These are phyloP conservation scores for Talaromyces pinophilus DNA, from an alignment of 2,329 filamentous ascomycete genomes.

Conservation along the genomic window DNA sequence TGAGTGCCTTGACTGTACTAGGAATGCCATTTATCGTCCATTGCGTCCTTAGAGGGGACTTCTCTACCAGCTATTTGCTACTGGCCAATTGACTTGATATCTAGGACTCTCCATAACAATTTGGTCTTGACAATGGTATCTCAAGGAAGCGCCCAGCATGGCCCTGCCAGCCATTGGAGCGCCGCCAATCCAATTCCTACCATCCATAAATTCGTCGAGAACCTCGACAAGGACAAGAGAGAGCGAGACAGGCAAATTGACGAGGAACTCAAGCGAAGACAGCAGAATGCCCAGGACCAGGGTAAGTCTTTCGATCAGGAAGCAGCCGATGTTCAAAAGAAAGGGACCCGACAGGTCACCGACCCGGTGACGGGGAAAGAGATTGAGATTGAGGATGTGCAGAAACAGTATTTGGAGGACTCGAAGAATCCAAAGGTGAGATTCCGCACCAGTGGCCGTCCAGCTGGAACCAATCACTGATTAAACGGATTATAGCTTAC, in stretches of 20 bases:
- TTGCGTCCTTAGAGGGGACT: neutral
- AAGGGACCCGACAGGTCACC: conserved; percentile 64
- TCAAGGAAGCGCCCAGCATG: conserved; percentile 37
- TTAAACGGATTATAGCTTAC: conserved; percentile 59
- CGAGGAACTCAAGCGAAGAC: conserved; percentile 49
- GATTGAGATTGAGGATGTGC: conserved; percentile 81
- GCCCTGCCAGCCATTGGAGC: conserved; percentile 72
- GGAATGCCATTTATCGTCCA: neutral
- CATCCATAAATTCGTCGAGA: conserved; percentile 78
- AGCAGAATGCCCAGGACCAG: conserved; percentile 34
- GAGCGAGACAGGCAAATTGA: conserved; percentile 73
- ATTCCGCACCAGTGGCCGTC: neutral
- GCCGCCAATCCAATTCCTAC: conserved; percentile 83
- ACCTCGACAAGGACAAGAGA: conserved; percentile 76
- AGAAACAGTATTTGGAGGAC: conserved; percentile 67
- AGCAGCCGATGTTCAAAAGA: conserved; percentile 45
- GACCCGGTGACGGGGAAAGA: conserved; percentile 87
- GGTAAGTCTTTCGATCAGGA: conserved; percentile 50
- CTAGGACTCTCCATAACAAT: neutral
- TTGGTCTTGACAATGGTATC: conserved; percentile 11
- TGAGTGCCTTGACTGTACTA: neutral
- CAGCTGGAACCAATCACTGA: neutral
- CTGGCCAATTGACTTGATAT: neutral
- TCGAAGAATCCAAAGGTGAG: conserved; percentile 71
- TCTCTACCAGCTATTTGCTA: neutral